Conservation (phyloP, 306 rosid genomes). For the cucumber (Cucumis sativus) region DNA sequence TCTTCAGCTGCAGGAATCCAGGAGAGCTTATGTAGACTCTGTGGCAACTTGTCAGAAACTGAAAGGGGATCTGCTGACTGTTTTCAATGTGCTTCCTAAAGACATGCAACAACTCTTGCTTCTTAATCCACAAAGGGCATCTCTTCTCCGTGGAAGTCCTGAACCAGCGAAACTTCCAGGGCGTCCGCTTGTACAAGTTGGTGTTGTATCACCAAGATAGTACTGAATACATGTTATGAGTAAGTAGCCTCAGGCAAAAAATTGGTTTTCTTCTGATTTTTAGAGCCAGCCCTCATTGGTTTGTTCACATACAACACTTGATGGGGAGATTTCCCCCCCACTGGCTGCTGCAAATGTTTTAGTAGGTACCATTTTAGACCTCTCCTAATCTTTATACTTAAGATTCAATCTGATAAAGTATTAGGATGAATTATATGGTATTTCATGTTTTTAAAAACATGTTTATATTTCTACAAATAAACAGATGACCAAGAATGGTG, state of each 20-base stretch:
- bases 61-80: conserved; percentile 42
- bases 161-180: conserved; percentile 39
- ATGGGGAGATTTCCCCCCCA: conserved; percentile 1
- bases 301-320: conserved; percentile 15
- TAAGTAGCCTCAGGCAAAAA: conserved; percentile 10
- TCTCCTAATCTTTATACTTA: background rate
- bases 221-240: conserved; percentile 14
- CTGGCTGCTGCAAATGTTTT: background rate
- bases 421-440: background rate
- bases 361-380: background rate
- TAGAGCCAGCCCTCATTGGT: conserved; percentile 14
- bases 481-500: conserved; percentile 1
- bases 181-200: conserved; percentile 11
- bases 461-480: background rate
- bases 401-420: background rate
- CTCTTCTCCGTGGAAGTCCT: conserved; percentile 44
- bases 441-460: background rate
- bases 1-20: conserved; percentile 53
- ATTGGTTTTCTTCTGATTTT: conserved; percentile 11
- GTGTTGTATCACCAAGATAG: conserved; percentile 26
- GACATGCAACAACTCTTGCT: conserved; percentile 81
- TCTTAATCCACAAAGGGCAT: conserved; percentile 63
- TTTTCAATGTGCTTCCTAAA: conserved; percentile 59
- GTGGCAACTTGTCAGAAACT: conserved; percentile 37
- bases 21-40: conserved; percentile 35